phyloP scores from a whole-genome alignment of 1,139 yeast genomes.

The Blastobotrys serpentis region DNA sequence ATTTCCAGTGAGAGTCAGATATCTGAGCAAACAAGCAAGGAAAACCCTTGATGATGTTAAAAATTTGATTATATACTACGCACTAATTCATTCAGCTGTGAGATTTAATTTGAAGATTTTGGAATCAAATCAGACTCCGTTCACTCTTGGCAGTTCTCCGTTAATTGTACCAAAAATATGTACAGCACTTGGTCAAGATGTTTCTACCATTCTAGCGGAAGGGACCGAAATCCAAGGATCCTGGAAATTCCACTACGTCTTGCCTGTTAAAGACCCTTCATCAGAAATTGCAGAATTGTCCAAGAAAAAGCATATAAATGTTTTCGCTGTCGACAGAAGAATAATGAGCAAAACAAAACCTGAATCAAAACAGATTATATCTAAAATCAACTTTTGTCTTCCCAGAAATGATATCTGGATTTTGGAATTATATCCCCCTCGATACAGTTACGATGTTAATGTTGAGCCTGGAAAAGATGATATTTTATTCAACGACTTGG shows the following conservation, averaged over 20 bases:
- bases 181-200: conserved; percentile 15
- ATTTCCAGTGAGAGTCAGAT: conserved; percentile 41
- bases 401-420: conserved; percentile 39
- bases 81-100: conserved; percentile 36
- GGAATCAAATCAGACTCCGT: conserved; percentile 13
- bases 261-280: conserved; percentile 23
- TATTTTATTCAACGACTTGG: conserved; percentile 35
- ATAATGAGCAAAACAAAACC: conserved; percentile 13
- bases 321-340: conserved; percentile 25
- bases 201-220: conserved; percentile 6
- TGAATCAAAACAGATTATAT: background rate
- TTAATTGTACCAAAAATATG: conserved; percentile 19
- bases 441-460: conserved; percentile 40
- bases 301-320: conserved; percentile 29
- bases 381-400: conserved; percentile 18
- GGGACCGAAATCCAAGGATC: conserved; percentile 13
- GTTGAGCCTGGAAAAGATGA: conserved; percentile 50
- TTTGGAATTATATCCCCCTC: conserved; percentile 29
- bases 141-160: conserved; percentile 16
- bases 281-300: conserved; percentile 32
- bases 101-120: conserved; percentile 35
- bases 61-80: conserved; percentile 35
- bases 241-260: conserved; percentile 41
- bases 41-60: conserved; percentile 34
- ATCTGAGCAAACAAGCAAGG: conserved; percentile 32